phyloP scores from a whole-genome alignment of 352 stramenopile species.

The Globisporangium echinulatum region DNA sequence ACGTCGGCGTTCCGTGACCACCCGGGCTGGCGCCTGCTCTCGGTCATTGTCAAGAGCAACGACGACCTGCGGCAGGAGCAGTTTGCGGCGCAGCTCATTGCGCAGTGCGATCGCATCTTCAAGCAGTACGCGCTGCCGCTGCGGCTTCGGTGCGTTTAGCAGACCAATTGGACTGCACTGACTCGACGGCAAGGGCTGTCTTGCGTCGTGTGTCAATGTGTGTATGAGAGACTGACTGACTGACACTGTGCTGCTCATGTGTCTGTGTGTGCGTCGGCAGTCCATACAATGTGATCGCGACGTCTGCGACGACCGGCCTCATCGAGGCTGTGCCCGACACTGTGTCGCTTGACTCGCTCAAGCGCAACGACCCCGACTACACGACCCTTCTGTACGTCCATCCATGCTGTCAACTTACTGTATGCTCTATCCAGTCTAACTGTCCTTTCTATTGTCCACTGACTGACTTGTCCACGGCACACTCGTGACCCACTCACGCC shows the following conservation, averaged over 20 bases:
- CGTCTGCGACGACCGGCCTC: constrained; percentile 89
- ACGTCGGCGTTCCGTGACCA: constrained; percentile 45
- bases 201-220: constrained; percentile 8
- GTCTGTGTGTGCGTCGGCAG: constrained; percentile 14
- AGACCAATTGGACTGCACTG: no score
- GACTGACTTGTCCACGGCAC: no score
- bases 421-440: no score
- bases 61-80: constrained; percentile 98
- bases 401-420: no score
- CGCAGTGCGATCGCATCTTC: constrained; percentile 94
- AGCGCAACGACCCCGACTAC: constrained; percentile 82
- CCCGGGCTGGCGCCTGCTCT: constrained; percentile 61
- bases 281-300: constrained; percentile 96
- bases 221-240: constrained; percentile 29
- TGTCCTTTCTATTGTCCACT: background rate
- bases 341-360: constrained; percentile 96
- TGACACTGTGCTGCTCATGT: constrained; percentile 3
- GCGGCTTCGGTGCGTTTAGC: constrained; percentile 72
- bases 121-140: constrained; percentile 90
- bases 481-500: background rate
- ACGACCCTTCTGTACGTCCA: constrained; percentile 86
- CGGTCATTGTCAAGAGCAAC: constrained; percentile 97
- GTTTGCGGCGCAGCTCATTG: constrained; percentile 96
- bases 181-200: no score
- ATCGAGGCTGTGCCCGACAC: constrained; percentile 96